Conservation (phyloP, 371 early-diverging fungal genomes). For the Rhizopus arrhizus region DNA sequence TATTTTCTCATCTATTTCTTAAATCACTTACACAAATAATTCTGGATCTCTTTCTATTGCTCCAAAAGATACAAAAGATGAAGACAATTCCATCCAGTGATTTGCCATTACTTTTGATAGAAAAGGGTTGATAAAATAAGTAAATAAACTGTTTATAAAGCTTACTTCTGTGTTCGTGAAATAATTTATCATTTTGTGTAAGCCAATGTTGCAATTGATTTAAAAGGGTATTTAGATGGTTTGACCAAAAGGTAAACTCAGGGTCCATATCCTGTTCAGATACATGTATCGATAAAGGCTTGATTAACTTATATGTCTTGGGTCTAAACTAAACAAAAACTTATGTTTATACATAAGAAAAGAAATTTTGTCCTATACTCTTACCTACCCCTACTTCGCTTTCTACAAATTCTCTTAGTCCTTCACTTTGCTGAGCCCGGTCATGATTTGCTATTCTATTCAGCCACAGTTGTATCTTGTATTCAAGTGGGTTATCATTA, state of each 20-base stretch:
- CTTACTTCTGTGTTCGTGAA: slow-evolving; percentile 20
- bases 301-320: slow-evolving; percentile 13
- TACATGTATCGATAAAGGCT: slow-evolving; percentile 14
- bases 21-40: slow-evolving; percentile 38
- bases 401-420: slow-evolving; percentile 50
- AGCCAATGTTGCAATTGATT: slow-evolving; percentile 11
- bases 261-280: slow-evolving; percentile 37
- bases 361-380: slow-evolving; percentile 3
- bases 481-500: slow-evolving; percentile 18
- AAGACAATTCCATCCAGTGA: slow-evolving; percentile 33
- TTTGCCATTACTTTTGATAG: slow-evolving; percentile 13
- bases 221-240: slow-evolving; percentile 16
- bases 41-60: slow-evolving; percentile 41
- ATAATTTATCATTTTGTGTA: slow-evolving; percentile 10
- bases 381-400: slow-evolving; percentile 52
- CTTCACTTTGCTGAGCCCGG: slow-evolving; percentile 39
- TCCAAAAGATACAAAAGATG: slow-evolving; percentile 43
- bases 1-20: background rate
- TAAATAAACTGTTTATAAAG: background rate
- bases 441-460: slow-evolving; percentile 40
- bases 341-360: background rate
- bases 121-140: background rate
- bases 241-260: slow-evolving; percentile 28
- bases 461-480: slow-evolving; percentile 43
- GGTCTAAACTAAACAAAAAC: slow-evolving; percentile 28